Conservation (phyloP, 257 asterid genomes). For the Lantana camara region DNA sequence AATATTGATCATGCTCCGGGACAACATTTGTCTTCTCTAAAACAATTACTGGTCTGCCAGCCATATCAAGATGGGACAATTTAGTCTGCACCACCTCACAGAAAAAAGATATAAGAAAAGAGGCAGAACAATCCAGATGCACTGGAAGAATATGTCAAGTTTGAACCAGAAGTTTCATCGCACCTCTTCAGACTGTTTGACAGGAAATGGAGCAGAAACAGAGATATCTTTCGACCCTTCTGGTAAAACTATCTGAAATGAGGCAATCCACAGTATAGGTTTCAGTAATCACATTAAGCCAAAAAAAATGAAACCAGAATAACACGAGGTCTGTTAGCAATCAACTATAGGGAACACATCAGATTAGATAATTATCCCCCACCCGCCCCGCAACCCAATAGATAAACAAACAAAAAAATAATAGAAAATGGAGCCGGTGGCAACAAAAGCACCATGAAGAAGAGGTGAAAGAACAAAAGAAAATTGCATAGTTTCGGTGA, state of each 20-base stretch:
- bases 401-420: too few species aligned
- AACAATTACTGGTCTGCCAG: constrained; percentile 90
- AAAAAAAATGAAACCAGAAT: not conserved
- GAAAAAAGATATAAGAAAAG: constrained; percentile 32
- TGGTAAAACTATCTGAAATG: constrained; percentile 81
- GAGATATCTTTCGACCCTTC: constrained; percentile 85
- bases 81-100: constrained; percentile 60
- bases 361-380: not conserved
- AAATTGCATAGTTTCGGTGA: not conserved
- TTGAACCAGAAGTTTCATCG: constrained; percentile 20
- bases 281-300: constrained; percentile 14
- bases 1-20: constrained; percentile 87
- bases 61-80: constrained; percentile 85
- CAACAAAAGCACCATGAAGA: not conserved
- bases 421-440: constrained; percentile 10
- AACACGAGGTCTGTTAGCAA: not conserved
- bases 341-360: too few species aligned
- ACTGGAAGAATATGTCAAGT: constrained; percentile 6
- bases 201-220: constrained; percentile 65
- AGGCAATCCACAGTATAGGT: constrained; percentile 12
- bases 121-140: constrained; percentile 17
- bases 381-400: too few species aligned
- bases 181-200: constrained; percentile 80
- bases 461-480: not conserved
- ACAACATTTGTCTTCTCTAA: constrained; percentile 81